These are phyloP conservation scores for Zea mays DNA, from an alignment of 176 grass and related monocot species.

Conservation along the genomic window DNA sequence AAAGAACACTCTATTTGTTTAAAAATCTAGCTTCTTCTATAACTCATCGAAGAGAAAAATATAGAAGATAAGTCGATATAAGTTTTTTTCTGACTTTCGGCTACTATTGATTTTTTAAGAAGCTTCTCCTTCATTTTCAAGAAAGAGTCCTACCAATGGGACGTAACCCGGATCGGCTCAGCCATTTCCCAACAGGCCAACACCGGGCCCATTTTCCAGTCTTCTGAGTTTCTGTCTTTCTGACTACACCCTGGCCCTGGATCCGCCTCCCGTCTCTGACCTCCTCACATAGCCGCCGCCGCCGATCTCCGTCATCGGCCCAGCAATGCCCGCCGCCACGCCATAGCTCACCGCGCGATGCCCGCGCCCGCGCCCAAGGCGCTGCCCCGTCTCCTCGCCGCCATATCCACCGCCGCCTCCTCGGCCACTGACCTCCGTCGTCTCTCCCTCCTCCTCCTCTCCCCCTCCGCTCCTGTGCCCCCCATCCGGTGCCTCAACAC, in stretches of 20 bases:
- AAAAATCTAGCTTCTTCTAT: too few relatives aligned
- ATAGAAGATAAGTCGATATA: too few relatives aligned
- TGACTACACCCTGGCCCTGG: background rate
- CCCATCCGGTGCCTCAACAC: slow-evolving; percentile 63
- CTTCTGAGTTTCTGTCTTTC: background rate
- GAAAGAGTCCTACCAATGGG: too few relatives aligned
- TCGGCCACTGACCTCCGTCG: slow-evolving; percentile 41
- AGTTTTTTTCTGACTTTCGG: too few relatives aligned
- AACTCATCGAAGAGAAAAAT: too few relatives aligned
- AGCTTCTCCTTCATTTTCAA: too few relatives aligned
- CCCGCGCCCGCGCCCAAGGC: slow-evolving; percentile 25
- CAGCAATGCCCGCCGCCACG: slow-evolving; percentile 26
- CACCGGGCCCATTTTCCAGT: background rate
- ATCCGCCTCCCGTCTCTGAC: slow-evolving; percentile 25
- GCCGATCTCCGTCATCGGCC: slow-evolving; percentile 16
- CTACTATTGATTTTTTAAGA: too few relatives aligned
- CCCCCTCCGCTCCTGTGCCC: slow-evolving; percentile 27
- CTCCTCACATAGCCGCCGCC: background rate
- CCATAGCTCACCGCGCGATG: slow-evolving; percentile 37
- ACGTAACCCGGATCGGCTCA: background rate
- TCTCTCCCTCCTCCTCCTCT: slow-evolving; percentile 41
- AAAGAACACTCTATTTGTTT: too few relatives aligned
- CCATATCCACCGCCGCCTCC: slow-evolving; percentile 43
- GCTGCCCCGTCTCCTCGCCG: slow-evolving; percentile 33
- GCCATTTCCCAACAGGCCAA: too few relatives aligned